phyloP scores from a whole-genome alignment of 169 alveolate genomes.

The Plasmodium chabaudi region DNA sequence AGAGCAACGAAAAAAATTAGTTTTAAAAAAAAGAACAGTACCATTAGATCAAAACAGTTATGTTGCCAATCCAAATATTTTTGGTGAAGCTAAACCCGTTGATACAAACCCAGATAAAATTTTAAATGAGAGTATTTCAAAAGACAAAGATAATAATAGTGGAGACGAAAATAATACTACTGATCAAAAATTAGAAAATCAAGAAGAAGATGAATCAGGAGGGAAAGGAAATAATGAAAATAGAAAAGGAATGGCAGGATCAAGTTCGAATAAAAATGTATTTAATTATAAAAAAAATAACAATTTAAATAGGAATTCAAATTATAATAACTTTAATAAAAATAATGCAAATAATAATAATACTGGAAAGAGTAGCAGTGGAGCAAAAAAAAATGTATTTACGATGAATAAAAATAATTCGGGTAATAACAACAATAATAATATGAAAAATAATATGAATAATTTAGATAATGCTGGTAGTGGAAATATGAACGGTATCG shows the following conservation, averaged over 20 bases:
- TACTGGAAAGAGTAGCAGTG: constrained; percentile 10
- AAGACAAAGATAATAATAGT: constrained; percentile 23
- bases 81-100: constrained; percentile 79
- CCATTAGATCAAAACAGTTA: constrained; percentile 57
- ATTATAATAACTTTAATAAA: constrained; percentile 10
- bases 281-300: constrained; percentile 32
- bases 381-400: constrained; percentile 32
- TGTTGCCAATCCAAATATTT: constrained; percentile 49
- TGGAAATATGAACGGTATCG: background rate
- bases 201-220: constrained; percentile 21
- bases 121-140: constrained; percentile 29
- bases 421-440: constrained; percentile 3
- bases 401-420: constrained; percentile 53
- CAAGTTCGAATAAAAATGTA: constrained; percentile 11
- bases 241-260: background rate
- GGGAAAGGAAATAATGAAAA: constrained; percentile 3
- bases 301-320: constrained; percentile 30
- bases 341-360: background rate
- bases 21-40: constrained; percentile 64
- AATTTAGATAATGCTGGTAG: constrained; percentile 18
- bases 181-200: constrained; percentile 1
- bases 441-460: constrained; percentile 37
- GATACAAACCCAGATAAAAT: constrained; percentile 66
- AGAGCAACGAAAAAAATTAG: constrained; percentile 65
- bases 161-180: background rate